These are phyloP conservation scores for Clarkia xantiana DNA, from an alignment of 345 rosid genomes.

Conservation along the genomic window DNA sequence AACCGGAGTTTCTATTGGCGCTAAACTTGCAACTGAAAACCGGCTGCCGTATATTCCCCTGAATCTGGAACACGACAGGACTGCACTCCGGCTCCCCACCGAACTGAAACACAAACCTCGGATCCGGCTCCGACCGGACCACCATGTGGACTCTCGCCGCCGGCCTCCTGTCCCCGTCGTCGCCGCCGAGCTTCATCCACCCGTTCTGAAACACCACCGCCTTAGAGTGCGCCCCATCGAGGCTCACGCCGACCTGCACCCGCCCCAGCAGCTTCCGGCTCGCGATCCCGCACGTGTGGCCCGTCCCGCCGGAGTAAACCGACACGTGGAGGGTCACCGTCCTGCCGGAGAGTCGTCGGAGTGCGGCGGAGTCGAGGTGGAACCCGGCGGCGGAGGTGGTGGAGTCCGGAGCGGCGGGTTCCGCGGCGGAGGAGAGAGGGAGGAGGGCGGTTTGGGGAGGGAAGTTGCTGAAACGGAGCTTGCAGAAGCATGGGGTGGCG, in stretches of 20 bases:
- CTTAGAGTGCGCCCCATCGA: slow-evolving; percentile 36
- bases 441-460: slow-evolving; percentile 71
- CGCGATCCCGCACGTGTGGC: slow-evolving; percentile 56
- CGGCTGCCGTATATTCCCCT: slow-evolving; percentile 64
- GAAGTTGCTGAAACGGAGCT: slow-evolving; percentile 46
- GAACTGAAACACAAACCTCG: slow-evolving; percentile 79
- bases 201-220: slow-evolving; percentile 51
- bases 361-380: slow-evolving; percentile 55
- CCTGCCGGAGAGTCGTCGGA: slow-evolving; percentile 54
- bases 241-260: slow-evolving; percentile 41
- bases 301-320: slow-evolving; percentile 69
- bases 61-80: slow-evolving; percentile 87
- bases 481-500: slow-evolving; percentile 73
- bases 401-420: slow-evolving; percentile 14
- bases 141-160: slow-evolving; percentile 51
- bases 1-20: slow-evolving; percentile 77
- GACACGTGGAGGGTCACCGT: slow-evolving; percentile 40
- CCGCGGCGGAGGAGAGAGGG: slow-evolving; percentile 27
- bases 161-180: slow-evolving; percentile 22
- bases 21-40: slow-evolving; percentile 94
- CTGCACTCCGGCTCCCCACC: slow-evolving; percentile 98
- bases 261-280: slow-evolving; percentile 59
- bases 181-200: slow-evolving; percentile 52
- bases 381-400: slow-evolving; percentile 35
- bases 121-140: slow-evolving; percentile 73